These are phyloP conservation scores for Wickerhamomyces sp. DNA, from an alignment of 1,139 yeast genomes.

Conservation along the genomic window DNA sequence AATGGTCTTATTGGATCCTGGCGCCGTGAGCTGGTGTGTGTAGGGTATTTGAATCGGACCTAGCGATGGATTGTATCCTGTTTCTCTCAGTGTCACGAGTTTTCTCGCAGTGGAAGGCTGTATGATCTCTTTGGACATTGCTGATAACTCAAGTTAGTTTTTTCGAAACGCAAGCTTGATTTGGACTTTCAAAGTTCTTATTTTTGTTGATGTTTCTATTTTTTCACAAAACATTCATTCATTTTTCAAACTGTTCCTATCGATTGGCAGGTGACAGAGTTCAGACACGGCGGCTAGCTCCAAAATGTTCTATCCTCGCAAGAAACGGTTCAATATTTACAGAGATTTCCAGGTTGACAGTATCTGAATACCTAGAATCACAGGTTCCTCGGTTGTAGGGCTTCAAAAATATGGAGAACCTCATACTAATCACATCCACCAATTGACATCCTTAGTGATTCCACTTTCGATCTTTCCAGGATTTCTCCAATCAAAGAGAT, in stretches of 20 bases:
- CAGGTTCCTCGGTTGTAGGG: background rate
- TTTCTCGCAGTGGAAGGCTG: conserved; percentile 20
- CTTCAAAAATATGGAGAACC: background rate
- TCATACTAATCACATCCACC: background rate
- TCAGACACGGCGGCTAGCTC: background rate
- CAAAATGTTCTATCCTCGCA: conserved; percentile 16
- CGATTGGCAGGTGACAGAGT: no score
- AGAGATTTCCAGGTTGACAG: conserved; percentile 7
- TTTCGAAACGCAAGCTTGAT: background rate
- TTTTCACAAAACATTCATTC: background rate
- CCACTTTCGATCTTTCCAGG: conserved; percentile 1
- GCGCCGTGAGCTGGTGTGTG: conserved; percentile 13
- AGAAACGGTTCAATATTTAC: conserved; percentile 17
- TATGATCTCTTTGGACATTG: conserved; percentile 16
- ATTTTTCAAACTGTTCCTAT: no score
- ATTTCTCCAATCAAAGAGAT: conserved; percentile 1
- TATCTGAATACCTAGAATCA: background rate
- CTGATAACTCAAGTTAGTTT: conserved; percentile 2
- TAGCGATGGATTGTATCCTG: conserved; percentile 23
- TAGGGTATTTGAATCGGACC: conserved; percentile 25
- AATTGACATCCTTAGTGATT: conserved; percentile 1
- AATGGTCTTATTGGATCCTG: conserved; percentile 27
- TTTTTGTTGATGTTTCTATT: background rate
- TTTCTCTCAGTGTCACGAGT: conserved; percentile 6
- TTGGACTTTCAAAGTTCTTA: background rate